phyloP scores from a whole-genome alignment of 192 early-diverging fungal species.

The Coemansia interrupta region DNA sequence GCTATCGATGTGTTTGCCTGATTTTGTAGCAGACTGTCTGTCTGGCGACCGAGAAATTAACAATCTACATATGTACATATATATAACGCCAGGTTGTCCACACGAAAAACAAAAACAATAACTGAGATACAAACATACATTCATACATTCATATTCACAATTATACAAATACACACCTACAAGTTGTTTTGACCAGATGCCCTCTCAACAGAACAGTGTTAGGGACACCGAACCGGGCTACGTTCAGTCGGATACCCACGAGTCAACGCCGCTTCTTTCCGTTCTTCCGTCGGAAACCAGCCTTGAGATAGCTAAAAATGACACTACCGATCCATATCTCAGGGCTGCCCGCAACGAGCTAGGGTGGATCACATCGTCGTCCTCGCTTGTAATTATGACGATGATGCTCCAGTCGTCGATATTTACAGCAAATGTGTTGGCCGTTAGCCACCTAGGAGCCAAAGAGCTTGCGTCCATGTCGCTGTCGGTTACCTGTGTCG shows the following conservation, averaged over 20 bases:
- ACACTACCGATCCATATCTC: neutral
- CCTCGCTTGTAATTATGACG: conserved; percentile 50
- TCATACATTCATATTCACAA: no score
- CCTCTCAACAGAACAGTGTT: neutral
- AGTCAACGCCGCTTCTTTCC: neutral
- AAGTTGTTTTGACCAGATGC: no score
- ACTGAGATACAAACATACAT: no score
- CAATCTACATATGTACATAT: no score
- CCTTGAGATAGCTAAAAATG: neutral
- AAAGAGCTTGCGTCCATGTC: conserved; percentile 58
- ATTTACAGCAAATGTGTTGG: conserved; percentile 55
- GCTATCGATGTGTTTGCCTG: no score
- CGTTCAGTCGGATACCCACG: neutral
- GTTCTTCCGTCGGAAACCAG: neutral
- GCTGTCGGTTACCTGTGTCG: conserved; percentile 59
- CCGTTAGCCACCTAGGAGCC: conserved; percentile 53
- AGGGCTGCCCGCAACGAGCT: neutral
- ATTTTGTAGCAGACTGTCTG: no score
- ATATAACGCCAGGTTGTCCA: no score
- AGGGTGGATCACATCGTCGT: neutral
- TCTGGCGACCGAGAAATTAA: no score
- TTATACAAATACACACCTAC: no score
- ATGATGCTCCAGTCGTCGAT: conserved; percentile 59
- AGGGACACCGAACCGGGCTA: neutral
- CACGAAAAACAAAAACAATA: no score